Evolutionary conservation across 2,329 filamentous ascomycete genomes (phyloP), one percentile per base, ranked within the genome.

Genomic region (Phoma sp.): DNA sequence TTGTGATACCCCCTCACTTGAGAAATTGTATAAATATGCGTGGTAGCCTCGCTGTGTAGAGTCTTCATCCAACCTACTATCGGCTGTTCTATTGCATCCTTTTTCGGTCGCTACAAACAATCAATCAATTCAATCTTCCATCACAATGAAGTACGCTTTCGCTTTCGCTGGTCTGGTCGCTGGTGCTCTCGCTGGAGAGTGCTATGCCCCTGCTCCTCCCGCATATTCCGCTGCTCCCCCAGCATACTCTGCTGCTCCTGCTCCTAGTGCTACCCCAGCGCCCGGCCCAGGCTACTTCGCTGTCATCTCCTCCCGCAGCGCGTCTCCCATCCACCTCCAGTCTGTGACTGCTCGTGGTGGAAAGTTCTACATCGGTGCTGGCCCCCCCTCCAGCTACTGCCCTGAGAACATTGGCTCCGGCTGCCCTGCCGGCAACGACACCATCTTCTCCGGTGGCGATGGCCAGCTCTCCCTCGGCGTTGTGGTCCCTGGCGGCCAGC

Each of bases 401-500:
- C 83, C 83, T 1, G 17, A 40, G 22, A 33, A 13, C 17, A 15
- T 78, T 1, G 70, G 70, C 19, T 44, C 71, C 0, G 62, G 67
- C n/a, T 84, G 81, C 67, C 81, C 81, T 15, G 63, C 77, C 0
- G 81, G 81, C 17, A 80, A 78, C 53, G 59, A 68, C 24, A 84
- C 82, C 7, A 77, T 80, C 8, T 72, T 84, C 43, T 66, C 73
- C 32, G 74, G 77, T 27, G 73, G 76, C 39, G 48, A 70, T 27
- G 35, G 37, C 1, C 67, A 58, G 10, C 67, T 74, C 5, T 51
- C 55, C n/a, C 43, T 84, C 66, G 73, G 76, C 31, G 81, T 84
- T 29, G 68, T 79, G 27, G 86, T 88, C 4, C 85, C 86, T 5
- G 86, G 86, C 25, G 87, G 87, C 24, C 86, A 90, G 64, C 74